These are phyloP conservation scores for Pyracantha coccinea DNA, from an alignment of 331 rosid species.

Conservation along the genomic window DNA sequence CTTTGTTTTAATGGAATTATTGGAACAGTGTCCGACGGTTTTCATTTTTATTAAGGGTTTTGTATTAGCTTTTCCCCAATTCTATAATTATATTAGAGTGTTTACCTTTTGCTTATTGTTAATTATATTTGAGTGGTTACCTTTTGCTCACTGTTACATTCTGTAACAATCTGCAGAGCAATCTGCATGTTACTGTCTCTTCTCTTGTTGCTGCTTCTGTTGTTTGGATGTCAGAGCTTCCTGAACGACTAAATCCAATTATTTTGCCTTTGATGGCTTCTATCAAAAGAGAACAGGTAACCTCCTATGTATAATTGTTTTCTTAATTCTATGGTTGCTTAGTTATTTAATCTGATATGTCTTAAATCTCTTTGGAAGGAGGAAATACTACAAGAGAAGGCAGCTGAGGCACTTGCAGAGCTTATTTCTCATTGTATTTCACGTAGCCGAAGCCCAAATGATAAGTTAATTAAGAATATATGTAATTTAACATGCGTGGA, in stretches of 20 bases:
- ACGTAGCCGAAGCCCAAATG: conserved; percentile 93
- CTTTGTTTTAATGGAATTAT: not conserved
- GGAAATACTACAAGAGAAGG: conserved; percentile 85
- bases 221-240: conserved; percentile 96
- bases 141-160: conserved; percentile 20
- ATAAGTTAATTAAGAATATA: conserved; percentile 82
- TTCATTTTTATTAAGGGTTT: not conserved
- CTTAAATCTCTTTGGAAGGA: conserved; percentile 44
- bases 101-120: conserved; percentile 11
- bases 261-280: conserved; percentile 98
- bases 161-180: conserved; percentile 57
- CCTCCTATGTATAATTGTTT: conserved; percentile 1
- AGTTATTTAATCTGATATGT: conserved; percentile 12
- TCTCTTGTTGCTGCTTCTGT: conserved; percentile 90
- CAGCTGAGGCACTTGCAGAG: conserved; percentile 97
- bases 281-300: conserved; percentile 89
- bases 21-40: not conserved
- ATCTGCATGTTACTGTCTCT: conserved; percentile 84
- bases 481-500: conserved; percentile 86
- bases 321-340: not conserved
- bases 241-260: conserved; percentile 77
- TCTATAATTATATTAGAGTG: not conserved
- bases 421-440: conserved; percentile 71
- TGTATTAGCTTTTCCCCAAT: not conserved
- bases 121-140: not conserved